Conservation (phyloP, 345 rosid genomes). For the Viola odorata region DNA sequence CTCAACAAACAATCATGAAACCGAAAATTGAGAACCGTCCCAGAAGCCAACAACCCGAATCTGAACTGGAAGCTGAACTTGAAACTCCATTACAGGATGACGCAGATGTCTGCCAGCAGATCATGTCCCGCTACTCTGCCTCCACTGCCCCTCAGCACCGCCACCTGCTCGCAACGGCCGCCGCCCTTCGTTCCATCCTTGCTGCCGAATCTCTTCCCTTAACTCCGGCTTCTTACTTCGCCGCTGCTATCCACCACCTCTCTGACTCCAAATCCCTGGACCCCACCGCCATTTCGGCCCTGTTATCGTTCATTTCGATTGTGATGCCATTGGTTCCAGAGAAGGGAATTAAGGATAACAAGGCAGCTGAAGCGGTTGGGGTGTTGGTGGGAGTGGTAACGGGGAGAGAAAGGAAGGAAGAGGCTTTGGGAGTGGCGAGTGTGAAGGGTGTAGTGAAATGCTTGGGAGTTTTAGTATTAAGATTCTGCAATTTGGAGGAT, state of each 20-base stretch:
- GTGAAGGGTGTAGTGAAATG: slow-evolving; percentile 74
- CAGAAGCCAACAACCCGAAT: not conserved
- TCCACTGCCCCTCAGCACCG: slow-evolving; percentile 84
- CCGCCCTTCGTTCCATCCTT: slow-evolving; percentile 84
- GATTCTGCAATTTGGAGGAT: slow-evolving; percentile 58
- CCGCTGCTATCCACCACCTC: slow-evolving; percentile 55
- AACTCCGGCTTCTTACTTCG: slow-evolving; percentile 60
- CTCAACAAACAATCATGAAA: not conserved
- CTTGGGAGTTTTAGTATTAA: slow-evolving; percentile 52
- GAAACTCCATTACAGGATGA: slow-evolving; percentile 30
- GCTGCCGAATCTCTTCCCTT: slow-evolving; percentile 55
- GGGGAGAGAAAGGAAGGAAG: slow-evolving; percentile 41
- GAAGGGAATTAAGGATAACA: slow-evolving; percentile 37
- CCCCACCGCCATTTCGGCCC: slow-evolving; percentile 54
- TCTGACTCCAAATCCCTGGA: slow-evolving; percentile 32
- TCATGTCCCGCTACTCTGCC: slow-evolving; percentile 79
- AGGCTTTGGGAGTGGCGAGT: slow-evolving; percentile 53
- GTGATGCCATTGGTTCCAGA: slow-evolving; percentile 47
- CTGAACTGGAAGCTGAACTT: not conserved
- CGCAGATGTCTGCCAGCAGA: slow-evolving; percentile 71
- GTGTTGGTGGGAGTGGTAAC: slow-evolving; percentile 43
- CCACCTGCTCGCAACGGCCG: slow-evolving; percentile 85
- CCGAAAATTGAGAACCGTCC: not conserved
- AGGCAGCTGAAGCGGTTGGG: slow-evolving; percentile 63
- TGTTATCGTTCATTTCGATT: slow-evolving; percentile 60